Evolutionary conservation across 306 rosid genomes (phyloP), one percentile per base, ranked within the genome.

Genomic region (Delonix regia): DNA sequence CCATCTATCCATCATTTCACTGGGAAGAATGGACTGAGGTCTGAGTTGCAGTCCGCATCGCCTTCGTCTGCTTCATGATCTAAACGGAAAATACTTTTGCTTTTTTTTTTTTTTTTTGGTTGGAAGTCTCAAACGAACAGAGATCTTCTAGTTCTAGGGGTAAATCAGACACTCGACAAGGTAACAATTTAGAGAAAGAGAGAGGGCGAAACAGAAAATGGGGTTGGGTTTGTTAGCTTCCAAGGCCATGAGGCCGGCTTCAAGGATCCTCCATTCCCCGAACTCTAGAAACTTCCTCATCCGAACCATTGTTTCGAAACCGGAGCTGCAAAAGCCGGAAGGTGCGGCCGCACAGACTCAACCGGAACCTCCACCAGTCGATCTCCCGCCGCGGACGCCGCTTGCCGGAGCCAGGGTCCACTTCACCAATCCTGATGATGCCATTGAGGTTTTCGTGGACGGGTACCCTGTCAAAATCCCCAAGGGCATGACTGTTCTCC

Each of bases 381-480:
- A 81, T 73, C 89, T 88, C 16, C 86, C 91, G 0, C 93, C 98
- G 0, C 85, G 91, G 11, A 59, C 89, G 4, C 92, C 99, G 1
- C 80, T 96, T 0, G 97, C 78, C 7, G 98, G 92, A 11, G 98
- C 97, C 4, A 86, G 99, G 24, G 87, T 96, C 71, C 90, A 96
- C 15, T 91, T 96, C 66, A 6, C 88, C 6, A 91, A 86, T 33
- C 97, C 98, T 0, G 98, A 96, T 0, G 97, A 96, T 18, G 97
- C 97, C 22, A 91, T 96, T 77, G 99, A 96, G 86, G 96, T 91
- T 14, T 93, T 90, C 73, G 99, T 95, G 0, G 98, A 95, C 77
- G 99, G 98, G 4, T 93, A 85, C 56, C 96, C 99, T 0, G 98
- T 95, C 55, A 93, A 95, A 86, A 83, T 95, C 61, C 99, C 99